Base-by-base conservation (phyloP, 2,329 filamentous ascomycete species). In the Dendryphion nanum region DNA sequence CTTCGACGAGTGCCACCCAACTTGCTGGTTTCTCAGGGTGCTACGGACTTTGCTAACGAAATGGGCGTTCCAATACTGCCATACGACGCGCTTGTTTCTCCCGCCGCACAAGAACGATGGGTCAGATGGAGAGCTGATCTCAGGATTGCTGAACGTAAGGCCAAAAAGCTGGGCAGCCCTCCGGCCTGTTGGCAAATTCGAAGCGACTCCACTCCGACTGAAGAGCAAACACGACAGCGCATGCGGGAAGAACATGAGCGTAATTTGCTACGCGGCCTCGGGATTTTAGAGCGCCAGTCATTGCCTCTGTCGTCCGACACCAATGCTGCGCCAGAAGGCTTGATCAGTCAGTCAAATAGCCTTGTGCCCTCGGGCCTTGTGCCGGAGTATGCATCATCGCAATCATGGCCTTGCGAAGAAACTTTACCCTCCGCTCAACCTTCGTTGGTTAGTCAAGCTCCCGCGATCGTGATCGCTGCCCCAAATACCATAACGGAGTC, bases 1-100 rank as follows among this genome's bases (percentile, higher is more conserved):
- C 77, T 97, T 35, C 82, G 86, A 38, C 83, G 93, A 39, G 89
- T 98, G 4, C 90, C 94, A 6, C 93, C 93, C 7, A 97, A 96
- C 55, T 80, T 96, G 17, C 77, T 98, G 2, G 86, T 95, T 8
- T 88, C 89, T 21, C 76, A 86, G 50, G 93, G 93, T 8, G 93
- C 93, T 13, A 84, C 79, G 30, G 79, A 85, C n/a, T 98, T 94
- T 66, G 93, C 91, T 1, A 79, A 79, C 44, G 82, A 91, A 42
- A 79, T 89, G 50, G 83, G 86, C 6, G 80, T 97, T 60, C 70
- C 78, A 0, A 73, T 88, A 8, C 74, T 89, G n/a, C 77, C 82
- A 5, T 82, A 89, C 53, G 85, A 93, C 30, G 76, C 75, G 30
- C 73, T 98, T 14, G 76, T 96, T n/a, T 94, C 91, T 3, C 82